Percentiles rank a stretch among this genome's conserved stretches.
Evolutionary conservation across 805 yeast species (phyloP).

Genomic region (Metschnikowia rubicola): DNA sequence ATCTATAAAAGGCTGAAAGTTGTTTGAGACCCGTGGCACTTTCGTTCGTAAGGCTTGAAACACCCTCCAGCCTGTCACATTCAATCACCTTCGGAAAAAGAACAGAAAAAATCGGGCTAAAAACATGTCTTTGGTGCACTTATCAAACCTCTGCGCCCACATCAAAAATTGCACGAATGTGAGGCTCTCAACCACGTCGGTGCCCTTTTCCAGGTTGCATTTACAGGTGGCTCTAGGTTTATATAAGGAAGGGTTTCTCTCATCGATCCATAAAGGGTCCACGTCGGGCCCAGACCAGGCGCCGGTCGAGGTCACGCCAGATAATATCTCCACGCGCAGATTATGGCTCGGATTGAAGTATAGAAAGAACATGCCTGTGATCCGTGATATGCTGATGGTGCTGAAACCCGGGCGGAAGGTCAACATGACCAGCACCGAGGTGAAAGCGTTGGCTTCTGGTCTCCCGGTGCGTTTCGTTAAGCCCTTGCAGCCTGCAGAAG

Average conservation of each 20-base stretch:
- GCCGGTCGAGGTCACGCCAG: slow-evolving; percentile 78
- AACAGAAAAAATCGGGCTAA: too few species aligned
- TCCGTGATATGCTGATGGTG: slow-evolving; percentile 65
- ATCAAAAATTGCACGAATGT: slow-evolving; percentile 83
- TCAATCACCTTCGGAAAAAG: too few species aligned
- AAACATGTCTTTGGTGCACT: slow-evolving; percentile 76
- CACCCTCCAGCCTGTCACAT: too few species aligned
- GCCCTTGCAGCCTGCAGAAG: slow-evolving; percentile 88
- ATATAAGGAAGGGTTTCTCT: slow-evolving; percentile 86
- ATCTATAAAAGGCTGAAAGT: too few species aligned
- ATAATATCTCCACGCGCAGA: slow-evolving; percentile 79
- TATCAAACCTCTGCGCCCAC: slow-evolving; percentile 85
- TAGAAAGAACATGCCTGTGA: slow-evolving; percentile 72
- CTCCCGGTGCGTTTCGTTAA: slow-evolving; percentile 66
- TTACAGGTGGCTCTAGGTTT: slow-evolving; percentile 79
- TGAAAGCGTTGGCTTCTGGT: slow-evolving; percentile 74
- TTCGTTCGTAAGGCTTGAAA: too few species aligned
- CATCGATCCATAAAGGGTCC: slow-evolving; percentile 83
- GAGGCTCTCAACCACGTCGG: slow-evolving; percentile 65
- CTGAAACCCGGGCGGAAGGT: slow-evolving; percentile 85
- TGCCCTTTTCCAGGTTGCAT: slow-evolving; percentile 82
- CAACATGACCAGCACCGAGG: slow-evolving; percentile 56
- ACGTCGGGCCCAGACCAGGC: slow-evolving; percentile 75
- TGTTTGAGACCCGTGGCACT: too few species aligned
- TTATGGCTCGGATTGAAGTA: slow-evolving; percentile 92